These are phyloP conservation scores for Tylopilus orsonianus DNA, from an alignment of 1,284 basidiomycete species.

Conservation along the genomic window DNA sequence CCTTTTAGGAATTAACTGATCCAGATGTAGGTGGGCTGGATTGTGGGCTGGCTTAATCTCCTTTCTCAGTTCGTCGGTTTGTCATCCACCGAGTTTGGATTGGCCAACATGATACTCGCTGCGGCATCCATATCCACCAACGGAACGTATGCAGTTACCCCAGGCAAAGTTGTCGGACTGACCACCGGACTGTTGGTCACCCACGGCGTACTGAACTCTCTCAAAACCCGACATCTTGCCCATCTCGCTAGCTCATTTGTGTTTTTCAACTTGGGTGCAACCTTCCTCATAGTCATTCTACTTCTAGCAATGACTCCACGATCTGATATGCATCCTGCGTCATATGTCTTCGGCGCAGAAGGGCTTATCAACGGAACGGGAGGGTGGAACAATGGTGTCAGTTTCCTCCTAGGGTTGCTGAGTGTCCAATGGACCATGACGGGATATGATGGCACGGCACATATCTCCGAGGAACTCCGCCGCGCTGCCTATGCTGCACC, in stretches of 20 bases:
- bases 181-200: conserved; percentile 70
- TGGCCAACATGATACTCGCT: conserved; percentile 87
- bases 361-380: conserved; percentile 76
- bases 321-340: conserved; percentile 76
- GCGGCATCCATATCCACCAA: conserved; percentile 46
- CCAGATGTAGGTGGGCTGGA: conserved; percentile 52
- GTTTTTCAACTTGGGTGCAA: conserved; percentile 84
- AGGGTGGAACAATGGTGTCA: conserved; percentile 77
- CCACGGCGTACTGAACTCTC: conserved; percentile 80
- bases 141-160: conserved; percentile 18
- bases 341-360: conserved; percentile 75
- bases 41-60: conserved; percentile 87
- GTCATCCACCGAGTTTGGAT: conserved; percentile 86
- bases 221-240: conserved; percentile 81
- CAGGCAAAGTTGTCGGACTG: conserved; percentile 73
- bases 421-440: conserved; percentile 94
- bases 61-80: conserved; percentile 83
- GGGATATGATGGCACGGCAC: conserved; percentile 77
- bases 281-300: conserved; percentile 77
- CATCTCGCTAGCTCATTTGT: conserved; percentile 79
- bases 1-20: conserved; percentile 7
- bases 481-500: conserved; percentile 83
- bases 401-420: conserved; percentile 85
- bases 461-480: conserved; percentile 90
- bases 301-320: conserved; percentile 78